Evolutionary conservation across 73 alveolate genomes (phyloP), one percentile per base, ranked within the genome.

Genomic region (Breviolum minutum): DNA sequence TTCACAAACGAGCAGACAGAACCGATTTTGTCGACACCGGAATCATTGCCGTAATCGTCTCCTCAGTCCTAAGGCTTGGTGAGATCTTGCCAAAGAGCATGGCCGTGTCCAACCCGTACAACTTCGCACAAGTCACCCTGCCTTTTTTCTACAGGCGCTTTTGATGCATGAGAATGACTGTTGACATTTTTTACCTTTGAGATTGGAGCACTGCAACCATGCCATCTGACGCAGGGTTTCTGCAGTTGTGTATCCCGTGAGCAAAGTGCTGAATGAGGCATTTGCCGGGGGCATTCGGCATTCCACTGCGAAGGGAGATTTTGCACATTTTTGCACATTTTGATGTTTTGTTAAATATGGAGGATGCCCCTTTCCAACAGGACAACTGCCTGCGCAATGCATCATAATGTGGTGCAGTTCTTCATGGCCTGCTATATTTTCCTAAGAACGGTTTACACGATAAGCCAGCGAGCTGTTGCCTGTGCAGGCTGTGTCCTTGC

Each of bases 61-160:
- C 54, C 63, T 13, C 14, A 79, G 90, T 12, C 61, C 63, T 13
- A 22, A 79, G 90, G 98, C 69, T 93, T 48, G 98, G 92, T 6
- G 98, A 93, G 98, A 93, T 93, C 92, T 30, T 93, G 64, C 98
- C 98, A 16, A 93, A 93, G 92, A 77, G 92, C 98, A 74, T 93
- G 92, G 98, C 98, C 5, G 98, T 93, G 17, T 93, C 98, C 14
- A 93, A 93, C 24, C 98, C 98, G 6, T 79, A 77, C 73, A 74
- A 60, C 92, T 93, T 93, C 30, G 98, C 98, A 48, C 90, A 74
- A 79, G 92, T 87, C 6, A 77, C 92, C 60, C 93, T 93, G 92
- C 98, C 98, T 6, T 16, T 61, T 82, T 93, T 93, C 92, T 77
- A 93, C 83, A 90, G 97, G 97, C 82, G n/a, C 94, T n/a, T 11